Evolutionary conservation across 148 eudicot species (phyloP), one percentile per base, ranked within the genome.

Genomic region (Agrostemma githago): DNA sequence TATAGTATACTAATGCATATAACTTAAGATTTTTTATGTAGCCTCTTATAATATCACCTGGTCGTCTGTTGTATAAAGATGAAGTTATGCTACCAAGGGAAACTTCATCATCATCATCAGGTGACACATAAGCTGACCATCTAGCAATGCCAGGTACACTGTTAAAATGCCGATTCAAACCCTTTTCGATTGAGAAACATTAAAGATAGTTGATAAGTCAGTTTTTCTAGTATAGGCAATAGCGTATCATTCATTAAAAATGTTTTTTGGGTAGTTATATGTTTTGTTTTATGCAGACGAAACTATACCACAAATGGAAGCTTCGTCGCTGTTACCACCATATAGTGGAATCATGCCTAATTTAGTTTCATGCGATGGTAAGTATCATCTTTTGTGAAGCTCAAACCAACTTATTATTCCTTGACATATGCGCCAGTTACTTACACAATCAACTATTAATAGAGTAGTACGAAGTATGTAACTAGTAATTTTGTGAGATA

Each of bases 331-430:
- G 21, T 51, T 19, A 51, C 60, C 26, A 5, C n/a, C 42, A 70
- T 70, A 40, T 48, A 41, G 40, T 5, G 20, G 5, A 8, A 34
- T 42, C 41, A 34, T 58, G 48, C 61, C 59, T 70, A 19, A 41
- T 11, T 51, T 70, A 51, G 17, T 10, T 8, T 21, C 72, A 34
- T 70, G 19, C 12, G 72, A 70, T 70, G 72, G 72, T 70, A 70
- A 34, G 3, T 70, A 51, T 70, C 61, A 70, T 37, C 17, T 34
- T 51, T 51, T 10, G 61, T 19, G 12, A 5, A 70, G 72, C 72
- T 69, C 34, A 26, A 51, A 17, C 20, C 5, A 69, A 26, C 40
- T 21, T 21, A 17, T 5, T 26, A 16, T 69, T 8, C 7, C 15
- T 26, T 69, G n/a, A 68, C 54, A 4, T 66, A 12, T 42, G 38